Percentiles rank a stretch among this genome's conserved stretches.
Evolutionary conservation across 495 filamentous ascomycete genomes (phyloP).

Genomic region (Glonium stellatum): DNA sequence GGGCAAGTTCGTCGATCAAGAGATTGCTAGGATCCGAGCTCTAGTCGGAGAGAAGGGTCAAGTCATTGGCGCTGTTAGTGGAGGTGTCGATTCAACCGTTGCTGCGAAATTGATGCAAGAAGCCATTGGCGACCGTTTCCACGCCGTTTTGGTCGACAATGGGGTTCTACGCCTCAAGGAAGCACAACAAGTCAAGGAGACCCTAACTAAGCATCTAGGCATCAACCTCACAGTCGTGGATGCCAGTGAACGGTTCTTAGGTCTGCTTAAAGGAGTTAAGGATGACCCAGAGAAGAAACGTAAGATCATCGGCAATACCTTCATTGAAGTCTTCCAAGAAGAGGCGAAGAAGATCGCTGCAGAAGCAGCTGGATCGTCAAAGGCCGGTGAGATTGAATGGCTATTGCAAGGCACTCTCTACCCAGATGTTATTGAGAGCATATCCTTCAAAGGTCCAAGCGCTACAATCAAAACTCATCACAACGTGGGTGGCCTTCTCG

Average conservation of each 20-base stretch:
- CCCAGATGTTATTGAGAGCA: conserved; percentile 72
- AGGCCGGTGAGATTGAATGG: conserved; percentile 67
- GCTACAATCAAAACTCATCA: conserved; percentile 81
- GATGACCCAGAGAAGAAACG: conserved; percentile 86
- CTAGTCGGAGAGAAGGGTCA: conserved; percentile 73
- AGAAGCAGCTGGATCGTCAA: conserved; percentile 52
- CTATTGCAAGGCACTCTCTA: conserved; percentile 83
- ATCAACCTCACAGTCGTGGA: conserved; percentile 90
- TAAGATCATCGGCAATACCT: conserved; percentile 79
- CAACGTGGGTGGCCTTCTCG: conserved; percentile 71
- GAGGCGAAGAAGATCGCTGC: conserved; percentile 70
- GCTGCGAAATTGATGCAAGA: conserved; percentile 79
- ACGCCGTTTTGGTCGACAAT: conserved; percentile 84
- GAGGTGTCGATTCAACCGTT: conserved; percentile 89
- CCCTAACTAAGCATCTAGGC: conserved; percentile 65
- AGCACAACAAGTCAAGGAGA: conserved; percentile 69
- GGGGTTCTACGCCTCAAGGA: conserved; percentile 84
- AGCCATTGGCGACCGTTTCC: conserved; percentile 79
- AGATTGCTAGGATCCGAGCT: conserved; percentile 66
- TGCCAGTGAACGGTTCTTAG: conserved; percentile 66
- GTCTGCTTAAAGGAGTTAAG: conserved; percentile 60
- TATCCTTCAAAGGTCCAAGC: conserved; percentile 74
- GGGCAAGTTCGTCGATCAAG: conserved; percentile 68
- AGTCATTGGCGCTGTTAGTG: conserved; percentile 78
- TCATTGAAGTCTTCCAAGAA: conserved; percentile 85